phyloP scores from a whole-genome alignment of 164 flowering plant species.

The Sextonia rubra region DNA sequence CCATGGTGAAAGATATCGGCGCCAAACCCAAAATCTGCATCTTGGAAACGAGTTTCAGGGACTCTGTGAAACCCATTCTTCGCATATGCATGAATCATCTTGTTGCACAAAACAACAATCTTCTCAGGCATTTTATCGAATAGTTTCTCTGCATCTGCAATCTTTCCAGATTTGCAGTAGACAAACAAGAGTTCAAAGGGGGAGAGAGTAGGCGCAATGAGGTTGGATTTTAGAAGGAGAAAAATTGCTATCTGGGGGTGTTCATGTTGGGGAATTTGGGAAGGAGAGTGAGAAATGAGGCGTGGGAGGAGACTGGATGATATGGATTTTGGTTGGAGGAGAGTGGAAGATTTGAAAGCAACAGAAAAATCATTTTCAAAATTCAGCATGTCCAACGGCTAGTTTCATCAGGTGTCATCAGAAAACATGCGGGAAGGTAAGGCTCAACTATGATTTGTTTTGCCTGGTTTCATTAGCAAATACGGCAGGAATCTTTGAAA shows the following conservation, averaged over 20 bases:
- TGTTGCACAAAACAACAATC: slow-evolving; percentile 28
- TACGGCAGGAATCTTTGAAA: too few relatives aligned
- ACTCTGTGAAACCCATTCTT: slow-evolving; percentile 20
- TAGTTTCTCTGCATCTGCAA: slow-evolving; percentile 27
- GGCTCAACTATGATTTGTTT: too few relatives aligned
- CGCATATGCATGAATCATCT: slow-evolving; percentile 29
- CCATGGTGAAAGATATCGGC: slow-evolving; percentile 36
- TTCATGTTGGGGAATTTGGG: neutral
- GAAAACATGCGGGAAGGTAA: too few relatives aligned
- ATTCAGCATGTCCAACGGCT: too few relatives aligned
- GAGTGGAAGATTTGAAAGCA: neutral
- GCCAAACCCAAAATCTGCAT: slow-evolving; percentile 22
- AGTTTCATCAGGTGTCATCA: too few relatives aligned
- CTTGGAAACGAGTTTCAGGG: slow-evolving; percentile 21
- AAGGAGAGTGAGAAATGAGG: neutral
- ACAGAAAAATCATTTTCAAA: too few relatives aligned
- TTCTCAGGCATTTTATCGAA: slow-evolving; percentile 29
- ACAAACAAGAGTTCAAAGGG: slow-evolving; percentile 11
- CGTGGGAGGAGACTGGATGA: neutral
- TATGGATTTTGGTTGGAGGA: neutral
- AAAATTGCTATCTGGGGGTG: neutral
- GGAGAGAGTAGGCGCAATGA: neutral
- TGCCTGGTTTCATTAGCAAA: too few relatives aligned
- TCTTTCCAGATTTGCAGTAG: slow-evolving; percentile 16
- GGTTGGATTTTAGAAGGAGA: neutral